A percentile compares a stretch with the other conserved stretches of the same genome.
Conservation (phyloP, 257 asterid species). For the Marsdenia floribunda region DNA sequence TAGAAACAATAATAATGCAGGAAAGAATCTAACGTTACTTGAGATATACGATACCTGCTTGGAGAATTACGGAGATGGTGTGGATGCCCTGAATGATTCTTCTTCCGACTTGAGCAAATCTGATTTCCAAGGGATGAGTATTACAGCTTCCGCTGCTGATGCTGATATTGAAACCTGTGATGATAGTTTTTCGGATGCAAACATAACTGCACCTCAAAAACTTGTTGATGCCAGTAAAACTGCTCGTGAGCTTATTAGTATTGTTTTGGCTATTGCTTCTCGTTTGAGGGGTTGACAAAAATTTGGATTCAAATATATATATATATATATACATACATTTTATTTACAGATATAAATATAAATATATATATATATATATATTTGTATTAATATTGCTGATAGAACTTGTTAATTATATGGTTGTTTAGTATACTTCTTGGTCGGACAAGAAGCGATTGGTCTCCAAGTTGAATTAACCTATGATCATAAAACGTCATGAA, state of each 20-base stretch:
- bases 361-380: too few species aligned
- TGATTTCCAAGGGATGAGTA: neutral
- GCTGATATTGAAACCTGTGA: conserved; percentile 25
- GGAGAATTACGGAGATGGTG: conserved; percentile 17
- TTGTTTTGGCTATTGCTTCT: conserved; percentile 7
- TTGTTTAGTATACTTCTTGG: too few species aligned
- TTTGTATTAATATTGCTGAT: too few species aligned
- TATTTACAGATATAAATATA: too few species aligned
- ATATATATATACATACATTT: too few species aligned
- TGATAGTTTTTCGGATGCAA: conserved; percentile 4
- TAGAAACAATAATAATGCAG: neutral
- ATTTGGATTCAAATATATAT: too few species aligned
- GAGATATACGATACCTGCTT: conserved; percentile 19
- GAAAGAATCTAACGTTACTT: neutral
- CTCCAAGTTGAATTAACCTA: too few species aligned
- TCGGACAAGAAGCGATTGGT: too few species aligned
- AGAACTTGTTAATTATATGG: too few species aligned
- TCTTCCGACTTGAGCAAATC: neutral
- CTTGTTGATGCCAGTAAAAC: conserved; percentile 14
- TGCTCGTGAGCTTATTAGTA: conserved; percentile 13
- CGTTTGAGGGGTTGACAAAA: neutral
- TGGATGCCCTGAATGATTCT: conserved; percentile 5
- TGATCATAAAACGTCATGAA: too few species aligned
- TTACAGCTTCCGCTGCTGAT: conserved; percentile 25
- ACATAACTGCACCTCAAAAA: conserved; percentile 16